Evolutionary conservation across 352 stramenopile genomes (phyloP).

Genomic region (Globisporangium alternatum): DNA sequence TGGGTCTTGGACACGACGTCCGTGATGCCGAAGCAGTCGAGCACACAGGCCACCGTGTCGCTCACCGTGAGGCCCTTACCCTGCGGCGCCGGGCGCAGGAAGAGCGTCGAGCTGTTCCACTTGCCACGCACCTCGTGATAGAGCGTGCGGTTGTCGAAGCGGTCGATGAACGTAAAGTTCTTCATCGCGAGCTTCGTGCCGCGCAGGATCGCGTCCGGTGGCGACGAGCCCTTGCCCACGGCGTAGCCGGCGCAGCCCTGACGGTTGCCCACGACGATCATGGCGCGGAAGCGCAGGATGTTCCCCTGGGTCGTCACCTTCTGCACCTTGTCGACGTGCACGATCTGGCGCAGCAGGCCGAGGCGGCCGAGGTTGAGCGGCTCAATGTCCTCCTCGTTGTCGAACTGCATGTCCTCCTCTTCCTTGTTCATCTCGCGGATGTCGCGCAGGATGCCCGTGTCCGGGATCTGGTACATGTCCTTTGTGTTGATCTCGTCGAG

Average conservation of each 20-base stretch:
- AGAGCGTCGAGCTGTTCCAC: constrained; percentile 94
- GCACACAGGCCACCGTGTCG: constrained; percentile 77
- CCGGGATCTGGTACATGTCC: constrained; percentile 48
- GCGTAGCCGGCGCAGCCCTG: constrained; percentile 92
- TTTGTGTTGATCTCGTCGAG: constrained; percentile 51
- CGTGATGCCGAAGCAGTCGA: constrained; percentile 92
- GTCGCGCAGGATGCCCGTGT: constrained; percentile 55
- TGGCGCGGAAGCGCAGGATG: constrained; percentile 91
- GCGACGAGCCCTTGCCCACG: constrained; percentile 88
- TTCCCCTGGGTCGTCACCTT: constrained; percentile 90
- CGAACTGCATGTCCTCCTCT: constrained; percentile 70
- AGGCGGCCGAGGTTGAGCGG: constrained; percentile 66
- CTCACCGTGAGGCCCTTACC: constrained; percentile 76
- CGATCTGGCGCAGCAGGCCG: constrained; percentile 74
- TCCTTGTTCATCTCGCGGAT: constrained; percentile 70
- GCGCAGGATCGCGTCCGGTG: constrained; percentile 86
- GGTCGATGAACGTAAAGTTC: constrained; percentile 94
- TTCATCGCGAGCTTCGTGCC: constrained; percentile 90
- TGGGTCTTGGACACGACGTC: constrained; percentile 92
- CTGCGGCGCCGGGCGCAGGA: constrained; percentile 74
- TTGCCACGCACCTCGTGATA: constrained; percentile 92
- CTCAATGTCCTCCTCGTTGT: constrained; percentile 53
- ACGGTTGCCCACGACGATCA: constrained; percentile 93
- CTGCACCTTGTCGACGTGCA: constrained; percentile 83
- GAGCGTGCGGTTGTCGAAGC: constrained; percentile 90